Evolutionary conservation across 2,329 filamentous ascomycete species (phyloP).

Genomic region (Mariannaea sp.): DNA sequence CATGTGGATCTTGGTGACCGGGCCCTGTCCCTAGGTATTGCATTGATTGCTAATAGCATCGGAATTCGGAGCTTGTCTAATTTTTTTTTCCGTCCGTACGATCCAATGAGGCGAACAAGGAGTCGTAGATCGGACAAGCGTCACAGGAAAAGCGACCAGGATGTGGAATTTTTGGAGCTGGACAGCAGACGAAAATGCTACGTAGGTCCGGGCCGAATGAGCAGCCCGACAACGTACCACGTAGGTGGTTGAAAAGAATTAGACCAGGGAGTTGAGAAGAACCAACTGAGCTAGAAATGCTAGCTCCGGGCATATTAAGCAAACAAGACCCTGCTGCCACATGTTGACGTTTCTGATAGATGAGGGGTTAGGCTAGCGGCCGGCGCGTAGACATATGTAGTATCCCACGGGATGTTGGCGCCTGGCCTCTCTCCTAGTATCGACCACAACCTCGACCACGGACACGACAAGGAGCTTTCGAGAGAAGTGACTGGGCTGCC

Average conservation of each 20-base stretch:
- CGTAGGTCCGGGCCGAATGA: slow-evolving; percentile 18
- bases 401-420: too few relatives aligned
- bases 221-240: not conserved
- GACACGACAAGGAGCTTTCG: too few relatives aligned
- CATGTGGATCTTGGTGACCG: too few relatives aligned
- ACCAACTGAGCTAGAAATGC: not conserved
- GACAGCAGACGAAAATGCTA: slow-evolving; percentile 2
- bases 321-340: not conserved
- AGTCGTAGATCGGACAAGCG: not conserved
- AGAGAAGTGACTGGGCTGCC: too few relatives aligned
- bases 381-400: too few relatives aligned
- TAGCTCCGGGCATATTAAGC: not conserved
- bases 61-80: not conserved
- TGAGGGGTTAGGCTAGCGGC: too few relatives aligned
- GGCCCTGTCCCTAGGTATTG: too few relatives aligned
- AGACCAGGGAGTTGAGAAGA: not conserved
- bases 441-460: too few relatives aligned
- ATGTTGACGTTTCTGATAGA: too few relatives aligned
- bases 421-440: too few relatives aligned
- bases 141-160: not conserved
- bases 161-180: slow-evolving; percentile 4
- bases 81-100: not conserved
- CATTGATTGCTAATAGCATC: too few relatives aligned
- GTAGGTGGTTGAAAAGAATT: not conserved
- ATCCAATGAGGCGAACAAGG: not conserved